Percentiles rank a stretch among this genome's conserved stretches.
These are phyloP conservation scores for Corylus avellana DNA, from an alignment of 306 rosid genomes.

Conservation along the genomic window DNA sequence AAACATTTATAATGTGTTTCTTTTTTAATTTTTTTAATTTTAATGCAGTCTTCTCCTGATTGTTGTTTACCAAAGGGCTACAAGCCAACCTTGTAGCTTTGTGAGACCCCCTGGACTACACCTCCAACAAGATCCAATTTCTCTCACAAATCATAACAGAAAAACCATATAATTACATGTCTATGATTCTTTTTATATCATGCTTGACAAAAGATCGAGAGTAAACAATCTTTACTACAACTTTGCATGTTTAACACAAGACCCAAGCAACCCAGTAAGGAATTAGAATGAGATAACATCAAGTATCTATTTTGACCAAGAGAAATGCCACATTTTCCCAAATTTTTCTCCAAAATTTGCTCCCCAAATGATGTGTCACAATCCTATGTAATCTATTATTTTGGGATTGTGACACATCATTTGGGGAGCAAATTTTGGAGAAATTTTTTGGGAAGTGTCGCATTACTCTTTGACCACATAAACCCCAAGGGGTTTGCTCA, in stretches of 20 bases:
- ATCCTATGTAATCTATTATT: too few species aligned
- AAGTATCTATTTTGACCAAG: background rate
- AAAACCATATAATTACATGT: background rate
- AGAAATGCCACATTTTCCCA: too few species aligned
- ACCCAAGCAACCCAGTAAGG: background rate
- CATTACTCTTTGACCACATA: background rate
- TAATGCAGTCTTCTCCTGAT: background rate
- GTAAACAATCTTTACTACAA: background rate
- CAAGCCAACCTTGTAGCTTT: background rate
- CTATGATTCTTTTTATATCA: background rate
- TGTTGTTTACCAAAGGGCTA: background rate
- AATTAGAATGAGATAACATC: background rate
- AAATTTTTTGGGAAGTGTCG: too few species aligned
- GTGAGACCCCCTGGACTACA: background rate
- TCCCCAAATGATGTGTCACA: too few species aligned
- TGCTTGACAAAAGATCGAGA: background rate
- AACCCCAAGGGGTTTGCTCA: background rate
- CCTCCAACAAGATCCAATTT: background rate
- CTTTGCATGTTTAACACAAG: background rate
- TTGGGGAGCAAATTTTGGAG: too few species aligned
- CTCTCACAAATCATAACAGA: background rate
- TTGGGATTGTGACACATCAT: too few species aligned
- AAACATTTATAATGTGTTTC: background rate
- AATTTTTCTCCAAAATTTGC: too few species aligned
- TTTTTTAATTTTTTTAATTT: background rate